Percentiles rank a stretch among this genome's conserved stretches.
phyloP scores from a whole-genome alignment of 2,329 filamentous ascomycete genomes.

The Macrophomina phaseolina region DNA sequence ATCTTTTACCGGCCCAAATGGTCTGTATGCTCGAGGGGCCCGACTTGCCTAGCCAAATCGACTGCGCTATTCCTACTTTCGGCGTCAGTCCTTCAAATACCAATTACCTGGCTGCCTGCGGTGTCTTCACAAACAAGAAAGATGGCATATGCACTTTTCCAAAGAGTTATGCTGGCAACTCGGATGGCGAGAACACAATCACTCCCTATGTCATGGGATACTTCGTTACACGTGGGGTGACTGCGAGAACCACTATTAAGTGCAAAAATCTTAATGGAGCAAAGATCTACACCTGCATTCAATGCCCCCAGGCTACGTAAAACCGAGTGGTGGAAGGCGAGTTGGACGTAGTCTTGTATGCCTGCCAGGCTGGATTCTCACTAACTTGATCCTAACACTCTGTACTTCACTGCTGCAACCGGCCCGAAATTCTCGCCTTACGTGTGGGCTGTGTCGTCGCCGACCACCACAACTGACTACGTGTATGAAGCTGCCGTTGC shows the following conservation, averaged over 20 bases:
- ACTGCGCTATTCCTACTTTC: background rate
- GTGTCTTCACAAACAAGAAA: background rate
- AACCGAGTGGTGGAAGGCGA: background rate
- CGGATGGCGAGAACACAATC: background rate
- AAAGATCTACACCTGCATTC: background rate
- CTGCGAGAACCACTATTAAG: background rate
- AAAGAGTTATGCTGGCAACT: background rate
- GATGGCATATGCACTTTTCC: background rate
- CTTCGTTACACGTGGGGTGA: background rate
- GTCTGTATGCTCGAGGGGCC: background rate
- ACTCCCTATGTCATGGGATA: background rate
- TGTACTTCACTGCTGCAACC: background rate
- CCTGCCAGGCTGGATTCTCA: background rate
- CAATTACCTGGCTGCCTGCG: background rate
- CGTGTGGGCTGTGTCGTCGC: background rate
- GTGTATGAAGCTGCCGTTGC: background rate
- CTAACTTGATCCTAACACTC: background rate
- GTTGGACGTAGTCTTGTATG: background rate
- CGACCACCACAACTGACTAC: background rate
- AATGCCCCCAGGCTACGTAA: background rate
- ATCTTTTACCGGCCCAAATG: background rate
- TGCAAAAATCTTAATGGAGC: background rate
- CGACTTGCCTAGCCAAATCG: background rate
- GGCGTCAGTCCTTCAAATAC: background rate
- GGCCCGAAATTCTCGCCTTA: background rate